Percentiles rank a stretch among this genome's conserved stretches.
phyloP scores from a whole-genome alignment of 257 asterid species.

The Rauvolfia tetraphylla region DNA sequence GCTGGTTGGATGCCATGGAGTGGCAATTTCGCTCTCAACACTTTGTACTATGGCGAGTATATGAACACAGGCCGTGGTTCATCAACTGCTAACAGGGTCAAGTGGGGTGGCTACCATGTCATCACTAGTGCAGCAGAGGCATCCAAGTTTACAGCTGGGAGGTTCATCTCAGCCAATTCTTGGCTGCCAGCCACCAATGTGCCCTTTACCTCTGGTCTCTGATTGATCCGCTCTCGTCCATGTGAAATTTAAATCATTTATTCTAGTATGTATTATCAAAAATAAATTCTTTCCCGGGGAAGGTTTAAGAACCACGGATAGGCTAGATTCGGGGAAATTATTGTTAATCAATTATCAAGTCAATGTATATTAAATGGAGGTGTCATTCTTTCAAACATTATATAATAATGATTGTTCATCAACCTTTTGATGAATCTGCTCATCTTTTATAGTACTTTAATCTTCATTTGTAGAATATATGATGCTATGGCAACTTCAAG shows the following conservation, averaged over 20 bases:
- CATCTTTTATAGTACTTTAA: too few species aligned
- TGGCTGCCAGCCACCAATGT: slow-evolving; percentile 73
- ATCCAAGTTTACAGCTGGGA: slow-evolving; percentile 54
- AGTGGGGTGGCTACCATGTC: slow-evolving; percentile 75
- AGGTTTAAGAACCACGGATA: too few species aligned
- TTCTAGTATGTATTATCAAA: neutral
- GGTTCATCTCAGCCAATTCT: slow-evolving; percentile 61
- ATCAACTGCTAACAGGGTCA: slow-evolving; percentile 55
- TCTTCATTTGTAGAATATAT: too few species aligned
- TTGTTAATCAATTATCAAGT: neutral
- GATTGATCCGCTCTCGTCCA: neutral
- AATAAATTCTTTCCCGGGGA: neutral
- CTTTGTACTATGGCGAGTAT: slow-evolving; percentile 81
- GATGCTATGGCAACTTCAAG: neutral
- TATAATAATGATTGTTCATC: neutral
- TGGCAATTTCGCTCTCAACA: slow-evolving; percentile 66
- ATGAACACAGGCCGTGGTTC: slow-evolving; percentile 85
- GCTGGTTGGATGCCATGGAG: slow-evolving; percentile 91
- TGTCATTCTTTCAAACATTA: neutral
- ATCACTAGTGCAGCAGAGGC: slow-evolving; percentile 69
- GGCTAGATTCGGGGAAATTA: neutral
- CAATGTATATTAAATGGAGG: neutral
- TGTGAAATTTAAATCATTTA: neutral
- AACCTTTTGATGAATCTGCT: too few species aligned
- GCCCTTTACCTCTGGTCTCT: slow-evolving; percentile 73